phyloP scores from a whole-genome alignment of 2,329 filamentous ascomycete genomes.

The Didymella glomerata region DNA sequence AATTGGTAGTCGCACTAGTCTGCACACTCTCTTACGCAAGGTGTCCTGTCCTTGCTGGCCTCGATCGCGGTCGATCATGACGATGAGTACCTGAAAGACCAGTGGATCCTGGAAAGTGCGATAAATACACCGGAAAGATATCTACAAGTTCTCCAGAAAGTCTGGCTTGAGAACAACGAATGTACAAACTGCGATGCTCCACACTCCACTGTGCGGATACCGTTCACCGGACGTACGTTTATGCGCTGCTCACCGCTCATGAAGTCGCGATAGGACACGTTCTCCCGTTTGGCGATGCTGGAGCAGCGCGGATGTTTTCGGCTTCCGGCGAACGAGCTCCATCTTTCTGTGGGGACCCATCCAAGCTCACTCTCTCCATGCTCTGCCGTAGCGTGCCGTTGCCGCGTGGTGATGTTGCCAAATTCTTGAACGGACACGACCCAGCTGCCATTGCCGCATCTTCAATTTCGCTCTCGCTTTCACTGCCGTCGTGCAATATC shows the following conservation, averaged over 20 bases:
- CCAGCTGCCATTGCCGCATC: constrained; percentile 33
- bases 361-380: constrained; percentile 14
- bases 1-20: constrained; percentile 6
- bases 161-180: neutral
- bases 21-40: constrained; percentile 11
- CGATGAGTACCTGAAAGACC: constrained; percentile 16
- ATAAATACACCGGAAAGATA: constrained; percentile 5
- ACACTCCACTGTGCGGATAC: constrained; percentile 4
- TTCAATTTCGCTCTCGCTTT: constrained; percentile 43
- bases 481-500: constrained; percentile 41
- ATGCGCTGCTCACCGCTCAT: constrained; percentile 29
- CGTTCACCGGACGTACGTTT: constrained; percentile 20
- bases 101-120: constrained; percentile 7
- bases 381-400: constrained; percentile 22
- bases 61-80: constrained; percentile 22
- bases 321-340: constrained; percentile 20
- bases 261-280: constrained; percentile 21
- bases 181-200: constrained; percentile 8
- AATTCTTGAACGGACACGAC: constrained; percentile 44
- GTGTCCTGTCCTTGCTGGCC: constrained; percentile 17
- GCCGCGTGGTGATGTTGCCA: constrained; percentile 28
- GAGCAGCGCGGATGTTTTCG: constrained; percentile 23
- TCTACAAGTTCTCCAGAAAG: constrained; percentile 9
- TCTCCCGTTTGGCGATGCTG: constrained; percentile 21
- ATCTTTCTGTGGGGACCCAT: constrained; percentile 24